Evolutionary conservation across 225 moss, liverwort and hornwort species (phyloP).

Genomic region (Asterella californica): DNA sequence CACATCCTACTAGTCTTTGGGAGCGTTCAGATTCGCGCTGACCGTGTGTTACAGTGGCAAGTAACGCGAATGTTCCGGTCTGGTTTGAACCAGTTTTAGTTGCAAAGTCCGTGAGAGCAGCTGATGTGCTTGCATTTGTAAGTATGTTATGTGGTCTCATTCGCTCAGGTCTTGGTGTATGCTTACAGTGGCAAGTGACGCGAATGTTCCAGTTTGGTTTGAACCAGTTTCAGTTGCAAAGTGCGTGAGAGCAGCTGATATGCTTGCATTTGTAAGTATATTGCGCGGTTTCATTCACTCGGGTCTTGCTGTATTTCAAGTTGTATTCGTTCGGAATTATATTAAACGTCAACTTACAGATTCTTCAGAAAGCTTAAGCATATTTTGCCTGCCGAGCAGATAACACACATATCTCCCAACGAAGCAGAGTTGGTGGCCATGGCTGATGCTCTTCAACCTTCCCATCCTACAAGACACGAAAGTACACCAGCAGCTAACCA

Average conservation of each 20-base stretch:
- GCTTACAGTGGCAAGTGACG: slow-evolving; percentile 73
- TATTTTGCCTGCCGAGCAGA: slow-evolving; percentile 40
- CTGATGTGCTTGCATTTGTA: slow-evolving; percentile 61
- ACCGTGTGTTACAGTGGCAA: slow-evolving; percentile 32
- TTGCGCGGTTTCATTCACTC: not conserved
- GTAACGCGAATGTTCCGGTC: slow-evolving; percentile 71
- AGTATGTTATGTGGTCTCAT: slow-evolving; percentile 14
- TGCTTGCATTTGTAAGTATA: slow-evolving; percentile 58
- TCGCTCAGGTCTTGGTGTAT: not conserved
- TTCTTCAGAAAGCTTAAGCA: not conserved
- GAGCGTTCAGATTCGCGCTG: not conserved
- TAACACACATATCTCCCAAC: slow-evolving; percentile 82
- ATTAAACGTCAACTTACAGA: not conserved
- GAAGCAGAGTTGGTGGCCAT: slow-evolving; percentile 83
- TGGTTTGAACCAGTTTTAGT: slow-evolving; percentile 97
- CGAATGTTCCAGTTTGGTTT: slow-evolving; percentile 82
- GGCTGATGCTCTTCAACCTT: slow-evolving; percentile 55
- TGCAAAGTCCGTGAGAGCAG: slow-evolving; percentile 77
- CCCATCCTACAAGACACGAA: slow-evolving; percentile 11
- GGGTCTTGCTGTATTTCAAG: not conserved
- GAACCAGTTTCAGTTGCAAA: slow-evolving; percentile 95
- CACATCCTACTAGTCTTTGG: too few species aligned
- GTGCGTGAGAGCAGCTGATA: slow-evolving; percentile 66
- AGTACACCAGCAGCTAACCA: not conserved
- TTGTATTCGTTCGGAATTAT: not conserved